Base-by-base conservation (phyloP, 2,329 filamentous ascomycete species). In the Phaeosphaeria sp. region DNA sequence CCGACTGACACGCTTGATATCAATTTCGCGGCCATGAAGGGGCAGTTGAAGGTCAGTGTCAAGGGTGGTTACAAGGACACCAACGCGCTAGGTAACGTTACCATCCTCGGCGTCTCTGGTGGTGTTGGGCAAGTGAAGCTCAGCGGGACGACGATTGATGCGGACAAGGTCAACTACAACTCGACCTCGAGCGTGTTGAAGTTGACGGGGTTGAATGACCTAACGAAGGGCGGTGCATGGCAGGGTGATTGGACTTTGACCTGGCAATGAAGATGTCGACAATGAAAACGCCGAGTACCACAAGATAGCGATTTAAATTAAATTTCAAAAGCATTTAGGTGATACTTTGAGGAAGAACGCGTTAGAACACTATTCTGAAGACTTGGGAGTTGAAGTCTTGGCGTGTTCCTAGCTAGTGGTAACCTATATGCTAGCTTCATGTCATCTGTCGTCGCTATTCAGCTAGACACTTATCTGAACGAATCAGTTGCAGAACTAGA, bases 1-100 rank as follows among this genome's bases (percentile, higher is more conserved):
- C 88, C 85, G 0, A 79, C 83, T 13, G 79, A 81, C 0, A 88
- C 83, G 0, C 80, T 87, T 5, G 81, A 80, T 58, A 83, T 92
- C 22, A 69, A 80, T 66, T 84, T 87, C 59, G 71, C 75, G 1
- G 81, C 79, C 0, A 72, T 74, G 1, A 64, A 72, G 5, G 80
- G 78, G 0, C 77, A 78, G 5, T 71, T 90, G 4, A 79, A 78
- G 39, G 84, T 82, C 0, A 75, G 71, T 4, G 79, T 83, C 0
- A 63, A 74, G 1, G 89, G 89, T 0, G 73, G 68, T 2, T 91
- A 82, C 72, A 72, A 77, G 10, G 87, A 90, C 60, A 75, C 69
- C 0, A 89, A 88, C 64, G 73, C 82, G 0, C 78, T 91, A 15
- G 84, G 82, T 0, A 89, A 87, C 58, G 80, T 90, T 39, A 90